Evolutionary conservation across 352 stramenopile genomes (phyloP).

Genomic region (Globisporangium radiosum): DNA sequence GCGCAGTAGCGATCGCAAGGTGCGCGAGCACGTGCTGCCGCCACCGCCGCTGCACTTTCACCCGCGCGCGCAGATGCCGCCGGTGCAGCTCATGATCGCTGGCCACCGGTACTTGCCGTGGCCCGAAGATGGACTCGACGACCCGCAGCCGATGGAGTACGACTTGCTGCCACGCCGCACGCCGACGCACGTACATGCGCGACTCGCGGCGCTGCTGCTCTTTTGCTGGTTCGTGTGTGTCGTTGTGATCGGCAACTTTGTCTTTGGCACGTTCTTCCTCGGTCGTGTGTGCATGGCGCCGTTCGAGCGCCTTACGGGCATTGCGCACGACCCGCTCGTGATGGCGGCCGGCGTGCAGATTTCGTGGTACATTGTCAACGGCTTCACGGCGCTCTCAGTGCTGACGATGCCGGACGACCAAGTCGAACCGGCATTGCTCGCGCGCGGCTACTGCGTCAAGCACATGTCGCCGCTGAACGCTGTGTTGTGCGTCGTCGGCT

Average conservation of each 20-base stretch:
- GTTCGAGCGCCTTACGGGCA: conserved; percentile 62
- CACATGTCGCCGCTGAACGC: conserved; percentile 54
- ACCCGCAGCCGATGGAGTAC: conserved; percentile 63
- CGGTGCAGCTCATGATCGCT: conserved; percentile 62
- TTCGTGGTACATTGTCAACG: conserved; percentile 67
- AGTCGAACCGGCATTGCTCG: conserved; percentile 46
- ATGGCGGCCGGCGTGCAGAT: conserved; percentile 71
- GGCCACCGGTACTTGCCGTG: conserved; percentile 76
- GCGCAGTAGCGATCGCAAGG: conserved; percentile 19
- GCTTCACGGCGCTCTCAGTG: conserved; percentile 48
- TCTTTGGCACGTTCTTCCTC: conserved; percentile 68
- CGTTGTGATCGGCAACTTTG: conserved; percentile 39
- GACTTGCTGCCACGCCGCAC: conserved; percentile 46
- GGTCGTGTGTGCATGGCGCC: conserved; percentile 60
- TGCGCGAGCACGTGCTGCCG: conserved; percentile 37
- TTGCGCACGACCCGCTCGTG: conserved; percentile 68
- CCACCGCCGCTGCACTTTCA: conserved; percentile 81
- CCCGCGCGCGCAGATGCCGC: conserved; percentile 53
- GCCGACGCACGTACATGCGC: conserved; percentile 46
- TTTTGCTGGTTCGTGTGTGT: conserved; percentile 63
- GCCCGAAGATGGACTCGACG: conserved; percentile 77
- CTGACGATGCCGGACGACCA: conserved; percentile 55
- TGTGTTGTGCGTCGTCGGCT: conserved; percentile 48
- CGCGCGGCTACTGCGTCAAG: conserved; percentile 64
- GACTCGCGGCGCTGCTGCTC: conserved; percentile 42